Percentiles rank a stretch among this genome's conserved stretches.
Conservation (phyloP, 192 early-diverging fungal species). For the Allomyces javanicus region DNA sequence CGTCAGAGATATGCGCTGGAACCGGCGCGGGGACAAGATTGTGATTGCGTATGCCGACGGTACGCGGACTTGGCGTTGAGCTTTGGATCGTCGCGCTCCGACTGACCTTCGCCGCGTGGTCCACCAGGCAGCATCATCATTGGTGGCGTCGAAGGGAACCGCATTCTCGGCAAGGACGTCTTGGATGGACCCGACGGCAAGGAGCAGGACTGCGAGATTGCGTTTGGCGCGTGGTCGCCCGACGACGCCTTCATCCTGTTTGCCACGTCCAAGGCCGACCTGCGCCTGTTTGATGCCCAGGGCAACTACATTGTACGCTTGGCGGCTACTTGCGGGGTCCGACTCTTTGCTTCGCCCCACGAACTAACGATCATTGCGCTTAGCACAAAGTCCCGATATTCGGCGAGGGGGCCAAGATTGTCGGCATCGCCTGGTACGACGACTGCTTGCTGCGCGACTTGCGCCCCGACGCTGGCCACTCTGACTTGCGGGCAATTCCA, state of each 20-base stretch:
- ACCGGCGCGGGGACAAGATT: slow-evolving; percentile 27
- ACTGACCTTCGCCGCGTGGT: too few relatives aligned
- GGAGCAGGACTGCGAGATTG: slow-evolving; percentile 9
- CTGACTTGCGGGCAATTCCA: too few relatives aligned
- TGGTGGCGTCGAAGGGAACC: slow-evolving; percentile 37
- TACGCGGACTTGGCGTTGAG: slow-evolving; percentile 1
- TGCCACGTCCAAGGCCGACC: slow-evolving; percentile 24
- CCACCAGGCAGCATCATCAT: slow-evolving; percentile 33
- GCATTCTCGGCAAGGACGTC: slow-evolving; percentile 39
- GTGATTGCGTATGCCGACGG: slow-evolving; percentile 41
- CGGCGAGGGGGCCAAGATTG: not conserved
- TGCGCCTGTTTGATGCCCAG: slow-evolving; percentile 28
- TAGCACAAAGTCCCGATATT: not conserved
- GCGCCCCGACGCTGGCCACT: too few relatives aligned
- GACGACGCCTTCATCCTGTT: slow-evolving; percentile 33
- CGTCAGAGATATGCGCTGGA: slow-evolving; percentile 41
- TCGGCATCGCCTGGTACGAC: slow-evolving; percentile 3
- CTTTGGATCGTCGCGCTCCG: not conserved
- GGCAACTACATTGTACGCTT: slow-evolving; percentile 25
- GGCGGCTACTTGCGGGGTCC: too few relatives aligned
- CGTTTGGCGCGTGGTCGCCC: slow-evolving; percentile 34
- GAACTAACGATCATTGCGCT: not conserved
- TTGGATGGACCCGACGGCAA: not conserved
- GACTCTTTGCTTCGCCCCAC: too few relatives aligned
- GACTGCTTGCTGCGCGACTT: too few relatives aligned